A percentile compares a stretch with the other conserved stretches of the same genome.
Evolutionary conservation across 2,329 filamentous ascomycete genomes (phyloP).

Genomic region (Paecilomyces sp.): DNA sequence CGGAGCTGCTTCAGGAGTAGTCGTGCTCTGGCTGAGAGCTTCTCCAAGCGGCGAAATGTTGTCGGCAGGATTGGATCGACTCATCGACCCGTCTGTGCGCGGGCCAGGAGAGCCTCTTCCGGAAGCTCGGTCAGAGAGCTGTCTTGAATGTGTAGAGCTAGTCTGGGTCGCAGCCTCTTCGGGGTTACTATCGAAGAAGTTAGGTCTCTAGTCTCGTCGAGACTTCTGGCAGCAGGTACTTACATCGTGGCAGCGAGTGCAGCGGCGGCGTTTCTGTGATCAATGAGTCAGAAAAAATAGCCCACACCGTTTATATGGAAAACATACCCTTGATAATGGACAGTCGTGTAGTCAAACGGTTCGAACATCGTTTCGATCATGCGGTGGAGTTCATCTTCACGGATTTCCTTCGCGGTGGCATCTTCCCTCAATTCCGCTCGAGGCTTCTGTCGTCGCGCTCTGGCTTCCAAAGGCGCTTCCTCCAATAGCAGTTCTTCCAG

Average conservation of each 20-base stretch:
- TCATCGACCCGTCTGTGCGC: conserved; percentile 21
- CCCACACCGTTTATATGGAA: conserved; percentile 5
- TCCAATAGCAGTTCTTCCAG: conserved; percentile 88
- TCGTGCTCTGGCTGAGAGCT: conserved; percentile 20
- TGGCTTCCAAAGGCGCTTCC: conserved; percentile 87
- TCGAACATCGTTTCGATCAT: conserved; percentile 93
- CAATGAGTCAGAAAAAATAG: conserved; percentile 6
- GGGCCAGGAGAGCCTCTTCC: conserved; percentile 22
- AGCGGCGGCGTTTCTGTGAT: conserved; percentile 26
- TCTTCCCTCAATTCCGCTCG: conserved; percentile 87
- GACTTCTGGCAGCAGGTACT: conserved; percentile 10
- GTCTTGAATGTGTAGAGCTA: conserved; percentile 23
- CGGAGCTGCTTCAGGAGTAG: conserved; percentile 5
- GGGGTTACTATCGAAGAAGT: conserved; percentile 23
- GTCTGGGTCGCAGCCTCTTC: conserved; percentile 27
- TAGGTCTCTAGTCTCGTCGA: conserved; percentile 3
- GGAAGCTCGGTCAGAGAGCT: conserved; percentile 29
- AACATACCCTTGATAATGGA: conserved; percentile 66
- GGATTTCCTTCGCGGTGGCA: conserved; percentile 88
- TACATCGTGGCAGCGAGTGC: conserved; percentile 31
- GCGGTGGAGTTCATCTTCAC: conserved; percentile 86
- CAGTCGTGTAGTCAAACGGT: conserved; percentile 88
- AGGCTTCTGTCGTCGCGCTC: conserved; percentile 88
- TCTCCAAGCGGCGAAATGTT: conserved; percentile 20
- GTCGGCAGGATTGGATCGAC: conserved; percentile 19